phyloP scores from a whole-genome alignment of 139 green algal genomes.

The Chlamydomonas sp. region DNA sequence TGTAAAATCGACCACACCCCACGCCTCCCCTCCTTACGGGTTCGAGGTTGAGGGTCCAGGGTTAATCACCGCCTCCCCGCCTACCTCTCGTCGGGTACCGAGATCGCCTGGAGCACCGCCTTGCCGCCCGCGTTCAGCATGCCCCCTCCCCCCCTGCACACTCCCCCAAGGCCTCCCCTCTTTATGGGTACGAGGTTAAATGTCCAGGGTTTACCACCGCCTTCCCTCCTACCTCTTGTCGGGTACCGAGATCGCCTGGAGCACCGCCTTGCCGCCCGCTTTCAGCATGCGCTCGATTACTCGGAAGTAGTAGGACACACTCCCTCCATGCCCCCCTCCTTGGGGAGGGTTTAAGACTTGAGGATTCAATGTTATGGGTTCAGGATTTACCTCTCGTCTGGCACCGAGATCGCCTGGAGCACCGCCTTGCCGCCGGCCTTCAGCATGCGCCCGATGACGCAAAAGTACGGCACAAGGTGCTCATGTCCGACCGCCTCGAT shows the following conservation, averaged over 20 bases:
- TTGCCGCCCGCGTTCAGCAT: slow-evolving; percentile 71
- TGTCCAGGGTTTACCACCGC: too few species aligned
- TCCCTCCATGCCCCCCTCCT: too few species aligned
- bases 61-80: too few species aligned
- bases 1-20: too few species aligned
- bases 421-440: slow-evolving; percentile 66
- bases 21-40: too few species aligned
- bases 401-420: slow-evolving; percentile 60
- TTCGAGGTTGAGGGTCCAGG: too few species aligned
- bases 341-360: too few species aligned
- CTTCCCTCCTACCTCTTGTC: slow-evolving; percentile 36
- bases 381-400: slow-evolving; percentile 34
- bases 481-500: slow-evolving; percentile 97
- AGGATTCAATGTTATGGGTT: too few species aligned
- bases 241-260: slow-evolving; percentile 58
- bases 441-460: slow-evolving; percentile 53
- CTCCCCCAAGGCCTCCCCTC: too few species aligned
- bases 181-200: too few species aligned
- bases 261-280: slow-evolving; percentile 59
- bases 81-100: slow-evolving; percentile 31
- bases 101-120: slow-evolving; percentile 67
- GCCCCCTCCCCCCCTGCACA: too few species aligned
- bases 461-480: slow-evolving; percentile 79
- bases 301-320: slow-evolving; percentile 74
- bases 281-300: slow-evolving; percentile 62